Percentiles rank a stretch among this genome's conserved stretches.
phyloP scores from a whole-genome alignment of 2,329 filamentous ascomycete species.

The Arthroderma sp. region DNA sequence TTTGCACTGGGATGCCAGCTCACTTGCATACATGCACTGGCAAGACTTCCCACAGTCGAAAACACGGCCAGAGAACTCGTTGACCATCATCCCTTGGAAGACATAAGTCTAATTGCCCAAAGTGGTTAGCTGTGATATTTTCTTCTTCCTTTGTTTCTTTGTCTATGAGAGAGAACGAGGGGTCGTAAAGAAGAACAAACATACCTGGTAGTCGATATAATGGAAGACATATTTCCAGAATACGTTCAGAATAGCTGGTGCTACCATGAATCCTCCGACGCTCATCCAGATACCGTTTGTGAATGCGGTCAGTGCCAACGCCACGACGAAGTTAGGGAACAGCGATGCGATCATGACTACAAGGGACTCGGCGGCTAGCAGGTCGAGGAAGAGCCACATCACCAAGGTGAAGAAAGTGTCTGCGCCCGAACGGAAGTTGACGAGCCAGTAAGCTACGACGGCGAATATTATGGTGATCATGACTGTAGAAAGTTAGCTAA shows the following conservation, averaged over 20 bases:
- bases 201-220: conserved; percentile 72
- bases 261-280: conserved; percentile 70
- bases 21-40: conserved; percentile 59
- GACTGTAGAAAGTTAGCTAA: conserved; percentile 32
- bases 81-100: conserved; percentile 88
- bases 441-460: conserved; percentile 65
- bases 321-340: conserved; percentile 67
- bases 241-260: conserved; percentile 57
- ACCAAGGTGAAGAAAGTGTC: conserved; percentile 63
- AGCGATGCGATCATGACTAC: conserved; percentile 64
- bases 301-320: conserved; percentile 68
- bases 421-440: conserved; percentile 56
- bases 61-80: conserved; percentile 58
- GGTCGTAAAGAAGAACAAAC: not conserved
- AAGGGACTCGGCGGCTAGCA: conserved; percentile 68
- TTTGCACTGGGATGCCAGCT: conserved; percentile 51
- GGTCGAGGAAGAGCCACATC: conserved; percentile 74
- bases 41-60: conserved; percentile 52
- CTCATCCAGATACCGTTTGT: conserved; percentile 86
- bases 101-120: conserved; percentile 49
- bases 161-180: not conserved
- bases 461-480: conserved; percentile 66
- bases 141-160: not conserved
- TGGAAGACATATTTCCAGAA: conserved; percentile 84
- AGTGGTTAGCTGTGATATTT: not conserved